Base-by-base conservation (phyloP, 768 basidiomycete genomes). In the Amyloporia xantha region DNA sequence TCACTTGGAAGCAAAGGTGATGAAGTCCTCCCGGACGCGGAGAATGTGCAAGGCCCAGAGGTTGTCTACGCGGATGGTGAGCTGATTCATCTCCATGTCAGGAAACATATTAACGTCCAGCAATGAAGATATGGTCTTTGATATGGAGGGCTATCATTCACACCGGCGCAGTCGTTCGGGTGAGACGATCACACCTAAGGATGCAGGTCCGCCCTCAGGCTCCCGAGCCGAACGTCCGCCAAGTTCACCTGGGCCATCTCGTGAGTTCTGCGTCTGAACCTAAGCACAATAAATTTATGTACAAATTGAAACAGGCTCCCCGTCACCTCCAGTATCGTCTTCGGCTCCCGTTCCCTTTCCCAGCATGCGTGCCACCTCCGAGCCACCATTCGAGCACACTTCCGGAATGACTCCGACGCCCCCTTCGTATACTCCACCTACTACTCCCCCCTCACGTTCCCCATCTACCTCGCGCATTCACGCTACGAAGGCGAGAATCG, bases 141-240 rank as follows among this genome's bases (percentile, higher is more conserved):
- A 96, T 57, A 78, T 81, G 59, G 79, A 82, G 45, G 92, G 91
- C 0, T 95, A 95, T 64, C 85, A 90, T 64, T 69, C 78, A 0
- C 60, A 64, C 23, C 28, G 49, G 4, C 59, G 55, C 17, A 52
- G 61, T 17, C 51, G 64, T 30, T 72, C 66, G 5, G 64, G 69
- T 11, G 52, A 48, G 0, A 64, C 61, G n/a, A 28, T 62, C 21
- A 56, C 35, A 35, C 51, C 55, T 19, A 47, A 46, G n/a, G 47
- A 36, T 9, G 24, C 44, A 15, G 45, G 53, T 15, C 35, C 49
- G 12, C 44, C 49, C 10, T 33, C 53, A 1, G 47, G 37, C 20
- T 48, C 52, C 12, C 27, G 39, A 3, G 27, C 49, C 11, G 37
- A 49, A 3, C 59, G 57, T 23, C 48, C 44, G 26, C 53, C 59